Percentiles rank a stretch among this genome's conserved stretches.
Conservation (phyloP, 148 eudicot genomes). For the Camellia lanceoleosa region DNA sequence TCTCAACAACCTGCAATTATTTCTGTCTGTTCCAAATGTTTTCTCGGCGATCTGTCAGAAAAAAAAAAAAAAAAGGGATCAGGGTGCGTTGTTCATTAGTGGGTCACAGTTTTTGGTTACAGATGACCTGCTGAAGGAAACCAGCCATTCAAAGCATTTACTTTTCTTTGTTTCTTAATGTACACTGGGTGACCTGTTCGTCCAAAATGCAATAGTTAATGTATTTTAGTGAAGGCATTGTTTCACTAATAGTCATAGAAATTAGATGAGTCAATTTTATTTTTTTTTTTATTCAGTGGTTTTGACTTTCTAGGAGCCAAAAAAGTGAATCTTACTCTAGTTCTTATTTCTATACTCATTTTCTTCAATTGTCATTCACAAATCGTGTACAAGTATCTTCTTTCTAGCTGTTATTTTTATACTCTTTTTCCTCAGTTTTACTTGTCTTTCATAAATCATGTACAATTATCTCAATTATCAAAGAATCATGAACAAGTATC, state of each 20-base stretch:
- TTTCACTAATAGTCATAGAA: neutral
- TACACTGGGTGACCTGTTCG: neutral
- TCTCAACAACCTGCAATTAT: neutral
- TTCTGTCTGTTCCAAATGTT: slow-evolving; percentile 20
- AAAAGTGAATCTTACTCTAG: neutral
- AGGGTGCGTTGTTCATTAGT: neutral
- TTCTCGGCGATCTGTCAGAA: slow-evolving; percentile 19
- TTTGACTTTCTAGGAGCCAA: neutral
- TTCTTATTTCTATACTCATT: neutral
- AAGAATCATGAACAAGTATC: neutral
- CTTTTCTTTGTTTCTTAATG: neutral
- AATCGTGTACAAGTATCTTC: neutral
- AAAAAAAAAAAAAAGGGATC: slow-evolving; percentile 8
- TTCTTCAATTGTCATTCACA: neutral
- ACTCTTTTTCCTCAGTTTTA: neutral
- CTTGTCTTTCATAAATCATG: neutral
- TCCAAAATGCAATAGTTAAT: neutral
- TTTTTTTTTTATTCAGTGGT: neutral
- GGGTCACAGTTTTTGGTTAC: neutral
- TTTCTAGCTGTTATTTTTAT: neutral
- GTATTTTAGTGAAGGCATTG: slow-evolving; percentile 12
- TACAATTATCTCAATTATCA: neutral
- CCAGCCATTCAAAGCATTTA: slow-evolving; percentile 1
- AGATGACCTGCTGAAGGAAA: slow-evolving; percentile 1
- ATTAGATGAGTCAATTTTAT: neutral